Percentiles rank a stretch among this genome's conserved stretches.
These are phyloP conservation scores for Pseudocercospora fijiensis DNA, from an alignment of 2,329 filamentous ascomycete species.

Conservation along the genomic window DNA sequence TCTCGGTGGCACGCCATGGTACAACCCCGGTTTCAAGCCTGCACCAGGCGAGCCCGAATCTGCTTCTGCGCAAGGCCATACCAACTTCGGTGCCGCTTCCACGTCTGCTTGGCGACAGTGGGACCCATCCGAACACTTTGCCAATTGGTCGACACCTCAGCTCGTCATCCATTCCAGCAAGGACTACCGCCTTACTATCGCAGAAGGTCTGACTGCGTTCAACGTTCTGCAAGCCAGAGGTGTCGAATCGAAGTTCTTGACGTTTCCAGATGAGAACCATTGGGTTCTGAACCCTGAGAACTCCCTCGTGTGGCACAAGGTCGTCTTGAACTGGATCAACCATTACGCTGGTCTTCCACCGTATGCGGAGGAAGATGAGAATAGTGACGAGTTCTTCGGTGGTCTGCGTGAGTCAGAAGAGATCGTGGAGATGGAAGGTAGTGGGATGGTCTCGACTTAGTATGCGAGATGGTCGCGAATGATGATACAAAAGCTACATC, in stretches of 20 bases:
- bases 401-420: slow-evolving; percentile 31
- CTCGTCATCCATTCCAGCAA: slow-evolving; percentile 87
- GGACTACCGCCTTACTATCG: slow-evolving; percentile 83
- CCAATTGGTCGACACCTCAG: slow-evolving; percentile 81
- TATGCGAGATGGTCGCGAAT: background rate
- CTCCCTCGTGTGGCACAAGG: slow-evolving; percentile 81
- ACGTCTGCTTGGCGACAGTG: slow-evolving; percentile 40
- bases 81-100: slow-evolving; percentile 23
- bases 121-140: slow-evolving; percentile 57
- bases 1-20: slow-evolving; percentile 53
- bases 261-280: slow-evolving; percentile 77
- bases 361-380: slow-evolving; percentile 40
- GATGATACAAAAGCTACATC: background rate
- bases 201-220: slow-evolving; percentile 81
- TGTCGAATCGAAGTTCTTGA: slow-evolving; percentile 74
- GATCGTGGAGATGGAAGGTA: slow-evolving; percentile 26
- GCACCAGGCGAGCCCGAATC: slow-evolving; percentile 6
- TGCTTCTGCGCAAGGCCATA: slow-evolving; percentile 14
- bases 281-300: slow-evolving; percentile 94
- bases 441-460: slow-evolving; percentile 29
- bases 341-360: slow-evolving; percentile 55
- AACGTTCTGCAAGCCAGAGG: slow-evolving; percentile 76
- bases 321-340: slow-evolving; percentile 77
- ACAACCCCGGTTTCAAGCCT: slow-evolving; percentile 37
- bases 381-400: slow-evolving; percentile 34